Evolutionary conservation across 208 protist genomes (phyloP), one percentile per base, ranked within the genome.

Genomic region (Leishmania guyanensis): DNA sequence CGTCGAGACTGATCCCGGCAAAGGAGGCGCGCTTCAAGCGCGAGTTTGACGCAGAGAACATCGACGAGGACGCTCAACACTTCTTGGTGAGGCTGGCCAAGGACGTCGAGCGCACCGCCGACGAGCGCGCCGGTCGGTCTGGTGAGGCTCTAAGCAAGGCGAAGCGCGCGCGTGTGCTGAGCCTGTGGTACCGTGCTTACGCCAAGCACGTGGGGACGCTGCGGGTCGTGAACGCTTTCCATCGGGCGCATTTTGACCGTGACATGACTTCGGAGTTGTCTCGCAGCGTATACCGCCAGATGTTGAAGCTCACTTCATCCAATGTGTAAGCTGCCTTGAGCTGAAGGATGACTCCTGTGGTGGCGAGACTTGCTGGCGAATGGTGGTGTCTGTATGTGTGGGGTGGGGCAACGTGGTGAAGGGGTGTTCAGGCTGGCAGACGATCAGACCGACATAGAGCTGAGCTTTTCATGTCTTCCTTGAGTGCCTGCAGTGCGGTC

Each of bases 211-310:
- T 96, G 69, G 79, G 77, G 22, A 84, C 87, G 16, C 77, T 76
- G 70, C 60, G 82, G 33, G 84, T 92, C 29, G 86, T 96, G 8
- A 93, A 91, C 62, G 89, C 89, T 10, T 96, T 96, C 78, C 89
- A 86, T 36, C 86, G 90, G 5, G 83, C 90, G 3, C 86, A 73
- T 72, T 26, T 39, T 0, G 79, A 82, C 29, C 62, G 62, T 51
- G 79, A 82, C 72, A 82, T 82, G 79, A 82, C 74, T 9, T 77
- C 79, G 26, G 72, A 77, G 58, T 39, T 82, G 72, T 82, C 79
- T 48, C 70, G 69, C 50, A 77, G 78, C 48, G 79, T 82, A 46
- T 82, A 82, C 72, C 50, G 56, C 58, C 71, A 78, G 46, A 82
- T 82, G 79, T 71, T 82, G 33, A 50, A 71, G 56, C 72, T 82